Percentiles rank a stretch among this genome's conserved stretches.
Conservation (phyloP, 805 yeast species). For the Vanderwaltozyma verrucispora region DNA sequence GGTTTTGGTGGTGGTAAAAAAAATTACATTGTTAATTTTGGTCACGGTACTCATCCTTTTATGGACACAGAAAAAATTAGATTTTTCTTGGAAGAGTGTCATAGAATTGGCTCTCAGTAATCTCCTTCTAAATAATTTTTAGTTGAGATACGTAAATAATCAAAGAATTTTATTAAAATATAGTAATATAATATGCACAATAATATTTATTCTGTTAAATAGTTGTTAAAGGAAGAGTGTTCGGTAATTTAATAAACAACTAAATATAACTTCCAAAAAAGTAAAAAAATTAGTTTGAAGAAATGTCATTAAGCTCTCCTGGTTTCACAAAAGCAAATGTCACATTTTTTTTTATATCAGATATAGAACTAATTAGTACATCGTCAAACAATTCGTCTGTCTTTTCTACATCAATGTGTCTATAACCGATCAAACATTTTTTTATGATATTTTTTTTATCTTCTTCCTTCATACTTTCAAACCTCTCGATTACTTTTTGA, state of each 20-base stretch:
- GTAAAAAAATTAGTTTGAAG: too few species aligned
- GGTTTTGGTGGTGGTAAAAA: constrained; percentile 94
- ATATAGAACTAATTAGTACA: constrained; percentile 12
- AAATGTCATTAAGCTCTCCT: constrained; percentile 6
- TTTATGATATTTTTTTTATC: constrained; percentile 37
- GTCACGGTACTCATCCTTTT: constrained; percentile 97
- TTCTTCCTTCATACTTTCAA: constrained; percentile 11
- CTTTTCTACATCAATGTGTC: constrained; percentile 46
- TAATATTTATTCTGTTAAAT: too few species aligned
- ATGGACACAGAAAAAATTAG: constrained; percentile 88
- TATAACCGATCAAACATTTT: constrained; percentile 50
- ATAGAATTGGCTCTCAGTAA: constrained; percentile 53
- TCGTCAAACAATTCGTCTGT: constrained; percentile 9
- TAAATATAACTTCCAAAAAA: too few species aligned
- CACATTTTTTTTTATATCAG: constrained; percentile 7
- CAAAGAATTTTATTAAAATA: too few species aligned
- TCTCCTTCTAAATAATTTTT: neutral
- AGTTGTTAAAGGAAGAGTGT: too few species aligned
- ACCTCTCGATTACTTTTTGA: constrained; percentile 15
- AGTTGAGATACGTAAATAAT: neutral
- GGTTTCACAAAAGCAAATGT: constrained; percentile 23
- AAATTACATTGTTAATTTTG: constrained; percentile 86
- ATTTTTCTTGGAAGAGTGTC: constrained; percentile 80
- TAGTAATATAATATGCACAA: too few species aligned
- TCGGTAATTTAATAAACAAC: too few species aligned